Evolutionary conservation across 164 flowering plant genomes (phyloP), one percentile per base, ranked within the genome.

Genomic region (Protea cynaroides): DNA sequence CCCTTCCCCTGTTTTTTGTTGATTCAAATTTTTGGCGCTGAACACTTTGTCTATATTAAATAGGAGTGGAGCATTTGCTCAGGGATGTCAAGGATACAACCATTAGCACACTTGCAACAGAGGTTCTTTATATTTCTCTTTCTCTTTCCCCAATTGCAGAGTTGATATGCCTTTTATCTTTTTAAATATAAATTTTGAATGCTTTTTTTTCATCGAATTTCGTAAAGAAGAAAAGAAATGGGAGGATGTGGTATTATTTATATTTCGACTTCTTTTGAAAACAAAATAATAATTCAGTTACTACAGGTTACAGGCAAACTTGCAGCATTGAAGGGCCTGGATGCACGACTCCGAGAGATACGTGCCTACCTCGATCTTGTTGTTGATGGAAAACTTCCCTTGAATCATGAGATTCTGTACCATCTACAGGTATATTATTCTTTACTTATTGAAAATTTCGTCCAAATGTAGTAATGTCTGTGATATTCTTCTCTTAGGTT

Each of bases 51-150:
- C 21, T 1, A 21, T 18, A 17, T 71, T 62, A 56, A 23, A 59
- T 69, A 87, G 93, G 93, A 34, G 93, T 87, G 65, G 93, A 87
- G 64, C 93, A 87, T 72, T 80, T 87, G 78, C 82, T 87, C 5
- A 80, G 93, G 62, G 93, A 87, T 79, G 93, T 87, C 71, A 85
- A 87, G 74, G 90, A 87, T 67, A 87, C 93, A 63, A 87, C 90
- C 22, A 80, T 85, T 29, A 87, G 90, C 69, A 85, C 93, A 4
- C 83, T 87, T 44, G 93, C 93, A 60, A 87, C 87, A 11, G 90
- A 87, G 86, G 93, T 85, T 29, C 34, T 29, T 29, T 2, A 3
- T 29, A 3, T 29, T 29, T 29, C 34, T 29, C 2, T 29, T 29
- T 29, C 5, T 29, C 34, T 29, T 29, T 29, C 34, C 34, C 34